Evolutionary conservation across 441 rosid genomes (phyloP).

Genomic region (Corymbia calophylla): DNA sequence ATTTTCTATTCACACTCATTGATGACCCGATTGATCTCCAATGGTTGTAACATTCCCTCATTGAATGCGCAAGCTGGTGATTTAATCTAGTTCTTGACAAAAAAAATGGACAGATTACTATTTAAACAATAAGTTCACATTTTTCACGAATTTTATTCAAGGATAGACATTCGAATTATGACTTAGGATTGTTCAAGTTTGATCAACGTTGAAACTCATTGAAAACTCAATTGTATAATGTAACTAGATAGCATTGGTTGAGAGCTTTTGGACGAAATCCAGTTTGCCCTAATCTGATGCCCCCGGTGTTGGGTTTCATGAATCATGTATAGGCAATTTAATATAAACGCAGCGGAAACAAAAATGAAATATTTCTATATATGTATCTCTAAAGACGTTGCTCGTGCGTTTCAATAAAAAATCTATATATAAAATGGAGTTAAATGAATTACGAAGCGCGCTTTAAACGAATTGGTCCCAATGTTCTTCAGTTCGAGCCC

Average conservation of each 20-base stretch:
- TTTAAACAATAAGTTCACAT: neutral
- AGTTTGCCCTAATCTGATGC: neutral
- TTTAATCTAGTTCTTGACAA: neutral
- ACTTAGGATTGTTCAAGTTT: neutral
- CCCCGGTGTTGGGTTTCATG: too few relatives aligned
- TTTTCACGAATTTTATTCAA: neutral
- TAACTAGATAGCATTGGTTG: neutral
- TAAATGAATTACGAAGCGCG: too few relatives aligned
- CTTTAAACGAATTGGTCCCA: too few relatives aligned
- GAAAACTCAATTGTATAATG: neutral
- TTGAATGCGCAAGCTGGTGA: neutral
- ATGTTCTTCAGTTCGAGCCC: too few relatives aligned
- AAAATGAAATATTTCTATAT: too few relatives aligned
- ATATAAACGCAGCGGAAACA: too few relatives aligned
- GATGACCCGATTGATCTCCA: neutral
- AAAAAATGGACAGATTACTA: neutral
- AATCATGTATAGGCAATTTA: too few relatives aligned
- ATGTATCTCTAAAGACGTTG: too few relatives aligned
- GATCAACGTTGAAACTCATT: neutral
- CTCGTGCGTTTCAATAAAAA: too few relatives aligned
- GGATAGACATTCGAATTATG: neutral
- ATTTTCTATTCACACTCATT: neutral
- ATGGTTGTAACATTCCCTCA: neutral
- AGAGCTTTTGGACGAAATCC: neutral
- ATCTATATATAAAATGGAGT: too few relatives aligned